phyloP scores from a whole-genome alignment of 805 yeast genomes.

The Komagataella kurtzmanii region DNA sequence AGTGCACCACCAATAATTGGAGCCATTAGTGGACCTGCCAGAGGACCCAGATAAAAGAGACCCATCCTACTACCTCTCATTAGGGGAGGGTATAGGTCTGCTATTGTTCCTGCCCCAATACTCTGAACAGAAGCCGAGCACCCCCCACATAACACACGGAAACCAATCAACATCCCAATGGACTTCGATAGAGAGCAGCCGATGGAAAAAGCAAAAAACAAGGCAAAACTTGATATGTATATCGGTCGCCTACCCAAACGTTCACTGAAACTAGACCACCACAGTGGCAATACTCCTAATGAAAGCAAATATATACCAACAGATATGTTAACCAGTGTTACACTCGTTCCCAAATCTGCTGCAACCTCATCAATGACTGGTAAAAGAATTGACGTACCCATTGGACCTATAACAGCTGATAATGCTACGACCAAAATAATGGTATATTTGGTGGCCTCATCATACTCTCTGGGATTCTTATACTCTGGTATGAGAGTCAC shows the following conservation, averaged over 20 bases:
- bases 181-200: constrained; percentile 58
- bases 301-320: constrained; percentile 69
- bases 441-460: constrained; percentile 30
- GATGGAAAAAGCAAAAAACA: constrained; percentile 53
- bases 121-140: constrained; percentile 78
- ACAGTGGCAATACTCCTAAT: constrained; percentile 68
- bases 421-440: constrained; percentile 55
- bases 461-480: constrained; percentile 56
- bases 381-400: constrained; percentile 75
- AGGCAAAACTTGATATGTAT: constrained; percentile 51
- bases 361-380: constrained; percentile 63
- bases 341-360: constrained; percentile 38
- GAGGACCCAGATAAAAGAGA: constrained; percentile 65
- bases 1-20: constrained; percentile 77
- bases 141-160: constrained; percentile 67
- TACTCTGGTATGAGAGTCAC: constrained; percentile 54
- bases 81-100: constrained; percentile 54
- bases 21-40: constrained; percentile 66
- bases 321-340: constrained; percentile 55
- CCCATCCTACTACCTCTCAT: constrained; percentile 76
- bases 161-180: constrained; percentile 48
- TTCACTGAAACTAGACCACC: constrained; percentile 84
- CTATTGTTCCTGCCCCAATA: constrained; percentile 81
- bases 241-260: constrained; percentile 62
- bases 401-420: constrained; percentile 74